Percentiles rank a stretch among this genome's conserved stretches.
Evolutionary conservation across 1,139 yeast genomes (phyloP).

Genomic region (Pichia sp.): DNA sequence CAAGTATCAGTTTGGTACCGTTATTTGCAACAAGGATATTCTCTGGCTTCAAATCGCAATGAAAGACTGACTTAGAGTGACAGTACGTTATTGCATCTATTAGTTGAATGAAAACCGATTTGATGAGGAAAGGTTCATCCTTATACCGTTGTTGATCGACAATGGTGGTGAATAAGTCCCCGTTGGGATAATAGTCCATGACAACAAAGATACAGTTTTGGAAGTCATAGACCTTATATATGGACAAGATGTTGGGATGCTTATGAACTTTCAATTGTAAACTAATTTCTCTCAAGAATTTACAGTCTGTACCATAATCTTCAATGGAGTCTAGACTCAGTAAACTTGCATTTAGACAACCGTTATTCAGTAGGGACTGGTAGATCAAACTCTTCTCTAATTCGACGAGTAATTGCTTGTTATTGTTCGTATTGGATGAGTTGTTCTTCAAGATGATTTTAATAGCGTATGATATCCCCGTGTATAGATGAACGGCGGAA

Average conservation of each 20-base stretch:
- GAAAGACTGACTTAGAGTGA: slow-evolving; percentile 60
- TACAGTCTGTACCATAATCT: slow-evolving; percentile 36
- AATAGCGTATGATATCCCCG: slow-evolving; percentile 56
- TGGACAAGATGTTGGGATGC: slow-evolving; percentile 72
- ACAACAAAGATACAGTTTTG: slow-evolving; percentile 55
- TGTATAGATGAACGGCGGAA: slow-evolving; percentile 49
- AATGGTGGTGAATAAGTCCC: slow-evolving; percentile 76
- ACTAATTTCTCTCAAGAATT: slow-evolving; percentile 59
- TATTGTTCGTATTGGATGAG: slow-evolving; percentile 20
- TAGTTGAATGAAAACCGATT: slow-evolving; percentile 67
- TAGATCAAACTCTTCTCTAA: slow-evolving; percentile 22
- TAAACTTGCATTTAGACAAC: slow-evolving; percentile 23
- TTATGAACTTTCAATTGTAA: slow-evolving; percentile 67
- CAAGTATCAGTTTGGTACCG: slow-evolving; percentile 55
- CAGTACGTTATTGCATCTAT: slow-evolving; percentile 68
- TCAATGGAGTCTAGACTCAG: slow-evolving; percentile 39
- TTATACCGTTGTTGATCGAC: slow-evolving; percentile 58
- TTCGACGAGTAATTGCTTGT: slow-evolving; percentile 24
- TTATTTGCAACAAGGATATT: slow-evolving; percentile 64
- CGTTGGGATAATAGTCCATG: slow-evolving; percentile 79
- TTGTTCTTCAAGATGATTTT: slow-evolving; percentile 58
- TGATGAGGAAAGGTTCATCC: slow-evolving; percentile 48
- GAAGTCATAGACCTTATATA: slow-evolving; percentile 63
- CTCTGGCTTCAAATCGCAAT: slow-evolving; percentile 91
- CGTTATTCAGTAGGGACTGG: slow-evolving; percentile 22